A percentile compares a stretch with the other conserved stretches of the same genome.
Evolutionary conservation across 495 filamentous ascomycete species (phyloP).

Genomic region (Annulohypoxylon stygium): DNA sequence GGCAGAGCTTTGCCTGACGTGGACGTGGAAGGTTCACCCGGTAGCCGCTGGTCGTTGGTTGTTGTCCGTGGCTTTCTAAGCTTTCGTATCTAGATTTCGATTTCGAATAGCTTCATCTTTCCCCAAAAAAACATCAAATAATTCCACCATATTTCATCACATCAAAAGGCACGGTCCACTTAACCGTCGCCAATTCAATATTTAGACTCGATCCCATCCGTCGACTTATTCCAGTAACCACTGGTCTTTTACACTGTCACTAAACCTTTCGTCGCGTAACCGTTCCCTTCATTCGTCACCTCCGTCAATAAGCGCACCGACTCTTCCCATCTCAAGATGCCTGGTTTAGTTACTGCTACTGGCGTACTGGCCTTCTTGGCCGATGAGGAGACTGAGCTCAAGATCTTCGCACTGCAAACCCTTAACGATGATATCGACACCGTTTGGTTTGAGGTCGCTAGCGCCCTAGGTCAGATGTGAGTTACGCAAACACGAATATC

Average conservation of each 20-base stretch:
- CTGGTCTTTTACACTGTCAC: slow-evolving; percentile 9
- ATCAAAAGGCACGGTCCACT: slow-evolving; percentile 8
- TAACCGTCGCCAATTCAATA: slow-evolving; percentile 1
- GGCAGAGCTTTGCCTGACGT: slow-evolving; percentile 57
- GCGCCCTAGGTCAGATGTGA: slow-evolving; percentile 91
- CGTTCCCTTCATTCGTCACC: neutral
- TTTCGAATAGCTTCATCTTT: slow-evolving; percentile 32
- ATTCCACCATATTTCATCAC: neutral
- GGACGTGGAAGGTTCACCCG: slow-evolving; percentile 34
- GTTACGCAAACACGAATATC: slow-evolving; percentile 50
- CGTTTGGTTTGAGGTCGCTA: slow-evolving; percentile 96
- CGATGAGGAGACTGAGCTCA: slow-evolving; percentile 92
- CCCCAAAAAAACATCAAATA: slow-evolving; percentile 16
- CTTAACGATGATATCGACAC: slow-evolving; percentile 96
- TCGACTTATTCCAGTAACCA: slow-evolving; percentile 29
- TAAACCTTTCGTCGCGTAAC: slow-evolving; percentile 5
- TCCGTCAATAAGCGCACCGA: neutral
- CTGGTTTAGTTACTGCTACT: slow-evolving; percentile 91
- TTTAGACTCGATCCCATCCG: neutral
- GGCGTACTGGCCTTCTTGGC: slow-evolving; percentile 96
- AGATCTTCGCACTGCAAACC: slow-evolving; percentile 91
- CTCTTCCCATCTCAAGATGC: slow-evolving; percentile 69
- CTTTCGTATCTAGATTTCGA: slow-evolving; percentile 17
- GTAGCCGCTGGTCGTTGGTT: neutral
- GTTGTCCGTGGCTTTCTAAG: slow-evolving; percentile 8